Evolutionary conservation across 129 eudicot species (phyloP), one percentile per base, ranked within the genome.

Genomic region (Gnaphalium uliginosum): DNA sequence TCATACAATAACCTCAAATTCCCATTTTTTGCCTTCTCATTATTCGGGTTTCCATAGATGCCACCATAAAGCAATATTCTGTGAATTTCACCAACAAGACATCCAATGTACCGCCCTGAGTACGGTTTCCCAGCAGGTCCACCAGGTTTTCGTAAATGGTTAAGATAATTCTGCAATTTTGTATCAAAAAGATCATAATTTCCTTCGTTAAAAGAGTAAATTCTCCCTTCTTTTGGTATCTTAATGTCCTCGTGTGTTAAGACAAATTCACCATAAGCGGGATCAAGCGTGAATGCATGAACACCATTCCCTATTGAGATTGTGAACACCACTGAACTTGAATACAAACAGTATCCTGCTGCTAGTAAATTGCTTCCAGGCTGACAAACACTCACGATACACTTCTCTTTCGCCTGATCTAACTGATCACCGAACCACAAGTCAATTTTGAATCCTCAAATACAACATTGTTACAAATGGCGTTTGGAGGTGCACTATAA

Each of bases 201-300:
- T 24, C 97, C 98, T 85, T 94, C 96, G 43, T 94, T 94, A 77
- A 94, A 94, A 6, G 98, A 90, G 81, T 90, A 94, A 22, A 90
- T 94, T 76, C 87, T 88, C 11, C 91, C 90, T 2, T 96, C 15
- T 39, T 82, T 88, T 0, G 97, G 98, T 76, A 94, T 94, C 85
- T 84, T 87, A 37, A 94, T 89, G 70, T 94, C 86, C 75, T 80
- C 90, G 17, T 90, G 97, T 11, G 98, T 94, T 43, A 90, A 56
- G 54, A 94, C 97, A 64, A 94, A 90, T 76, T 94, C 98, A 1
- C 97, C 98, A 56, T 87, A 90, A 14, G 90, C 76, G 11, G 96
- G 96, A 78, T 93, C 98, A 19, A 93, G 73, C 18, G 92, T 93
- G 83, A 93, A 93, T 32, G 83, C 90, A 68, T 70, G 85, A 6